Evolutionary conservation across 192 early-diverging fungal species (phyloP).

Genomic region (Coemansia sp.): DNA sequence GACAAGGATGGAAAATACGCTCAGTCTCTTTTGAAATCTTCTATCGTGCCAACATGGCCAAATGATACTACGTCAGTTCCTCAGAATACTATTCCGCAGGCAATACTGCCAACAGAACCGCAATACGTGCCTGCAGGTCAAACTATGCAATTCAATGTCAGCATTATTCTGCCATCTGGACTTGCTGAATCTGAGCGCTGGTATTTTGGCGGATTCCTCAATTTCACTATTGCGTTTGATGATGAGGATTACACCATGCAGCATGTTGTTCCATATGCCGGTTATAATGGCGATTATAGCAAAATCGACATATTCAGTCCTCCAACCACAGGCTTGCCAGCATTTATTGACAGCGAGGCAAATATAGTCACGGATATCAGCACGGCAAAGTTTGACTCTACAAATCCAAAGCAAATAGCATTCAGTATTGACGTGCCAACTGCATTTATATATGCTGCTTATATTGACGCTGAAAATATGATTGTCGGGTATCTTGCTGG

Average conservation of each 20-base stretch:
- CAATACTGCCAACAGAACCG: background rate
- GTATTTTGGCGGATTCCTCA: conserved; percentile 7
- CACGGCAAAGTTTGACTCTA: background rate
- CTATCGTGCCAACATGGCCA: conserved; percentile 1
- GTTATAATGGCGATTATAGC: conserved; percentile 8
- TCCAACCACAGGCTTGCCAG: background rate
- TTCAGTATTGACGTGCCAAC: conserved; percentile 6
- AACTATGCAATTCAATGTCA: background rate
- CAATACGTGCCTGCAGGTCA: background rate
- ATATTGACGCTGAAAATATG: background rate
- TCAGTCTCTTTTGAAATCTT: background rate
- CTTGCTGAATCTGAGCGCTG: background rate
- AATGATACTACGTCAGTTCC: background rate
- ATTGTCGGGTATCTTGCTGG: background rate
- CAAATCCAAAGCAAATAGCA: background rate
- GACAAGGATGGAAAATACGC: background rate
- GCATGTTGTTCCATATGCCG: conserved; percentile 7
- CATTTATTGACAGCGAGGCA: conserved; percentile 1
- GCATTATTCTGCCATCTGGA: conserved; percentile 1
- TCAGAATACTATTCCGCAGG: conserved; percentile 3
- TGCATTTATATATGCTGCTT: background rate
- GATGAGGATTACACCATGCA: background rate
- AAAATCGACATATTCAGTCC: background rate
- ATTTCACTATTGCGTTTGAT: conserved; percentile 2
- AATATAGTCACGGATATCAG: background rate